Conservation (phyloP, 495 filamentous ascomycete species). For the Neurospora sp. region DNA sequence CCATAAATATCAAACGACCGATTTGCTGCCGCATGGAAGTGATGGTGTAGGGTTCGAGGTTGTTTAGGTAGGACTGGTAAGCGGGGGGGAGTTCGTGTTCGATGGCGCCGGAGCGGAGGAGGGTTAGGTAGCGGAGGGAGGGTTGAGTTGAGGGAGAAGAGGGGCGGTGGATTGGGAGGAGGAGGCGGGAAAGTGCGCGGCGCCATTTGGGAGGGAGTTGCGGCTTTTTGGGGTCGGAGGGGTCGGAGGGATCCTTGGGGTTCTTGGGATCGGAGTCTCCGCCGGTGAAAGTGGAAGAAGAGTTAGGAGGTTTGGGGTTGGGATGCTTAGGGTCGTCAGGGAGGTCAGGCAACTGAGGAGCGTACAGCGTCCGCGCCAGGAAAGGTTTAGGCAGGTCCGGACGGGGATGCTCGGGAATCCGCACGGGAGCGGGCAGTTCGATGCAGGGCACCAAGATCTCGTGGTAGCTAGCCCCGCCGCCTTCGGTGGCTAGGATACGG, state of each 20-base stretch:
- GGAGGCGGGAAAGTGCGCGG: constrained; percentile 10
- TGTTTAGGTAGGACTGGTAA: constrained; percentile 59
- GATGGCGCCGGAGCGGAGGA: constrained; percentile 64
- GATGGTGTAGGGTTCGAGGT: constrained; percentile 55
- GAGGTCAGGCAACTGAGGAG: constrained; percentile 25
- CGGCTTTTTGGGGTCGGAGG: constrained; percentile 3
- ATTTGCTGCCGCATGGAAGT: constrained; percentile 57
- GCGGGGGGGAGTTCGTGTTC: constrained; percentile 68
- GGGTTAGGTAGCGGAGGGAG: constrained; percentile 67
- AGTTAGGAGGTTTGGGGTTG: neutral
- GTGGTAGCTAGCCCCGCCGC: constrained; percentile 69
- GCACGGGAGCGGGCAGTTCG: constrained; percentile 43
- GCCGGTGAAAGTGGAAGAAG: neutral
- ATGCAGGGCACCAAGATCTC: constrained; percentile 74
- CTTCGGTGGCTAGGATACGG: constrained; percentile 82
- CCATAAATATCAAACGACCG: constrained; percentile 51
- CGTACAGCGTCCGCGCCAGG: constrained; percentile 35
- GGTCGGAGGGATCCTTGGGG: neutral
- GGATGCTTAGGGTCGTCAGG: neutral
- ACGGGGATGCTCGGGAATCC: constrained; percentile 31
- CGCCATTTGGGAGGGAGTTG: constrained; percentile 15
- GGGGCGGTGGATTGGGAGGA: constrained; percentile 41
- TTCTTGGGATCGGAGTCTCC: constrained; percentile 8
- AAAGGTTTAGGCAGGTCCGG: constrained; percentile 33
- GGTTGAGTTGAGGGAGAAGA: constrained; percentile 66